These are phyloP conservation scores for Cystobasidiopsis lactophilus DNA, from an alignment of 768 basidiomycete species.

Conservation along the genomic window DNA sequence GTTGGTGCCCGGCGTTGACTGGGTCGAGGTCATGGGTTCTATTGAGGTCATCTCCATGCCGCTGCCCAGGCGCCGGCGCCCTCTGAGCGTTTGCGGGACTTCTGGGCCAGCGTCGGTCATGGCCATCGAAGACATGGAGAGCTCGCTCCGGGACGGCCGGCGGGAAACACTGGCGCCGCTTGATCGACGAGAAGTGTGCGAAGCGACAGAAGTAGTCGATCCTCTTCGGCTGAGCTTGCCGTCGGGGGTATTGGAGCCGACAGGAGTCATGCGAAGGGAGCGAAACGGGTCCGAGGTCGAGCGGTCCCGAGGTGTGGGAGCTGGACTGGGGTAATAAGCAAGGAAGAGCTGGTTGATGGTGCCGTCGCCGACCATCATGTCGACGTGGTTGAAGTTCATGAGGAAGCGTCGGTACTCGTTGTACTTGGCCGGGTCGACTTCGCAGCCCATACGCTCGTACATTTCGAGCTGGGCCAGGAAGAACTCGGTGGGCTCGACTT, in stretches of 20 bases:
- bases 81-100: background rate
- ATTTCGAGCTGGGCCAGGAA: conserved; percentile 21
- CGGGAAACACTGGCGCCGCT: background rate
- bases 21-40: background rate
- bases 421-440: conserved; percentile 19
- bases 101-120: background rate
- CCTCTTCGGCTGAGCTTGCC: conserved; percentile 3
- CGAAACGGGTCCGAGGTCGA: conserved; percentile 9
- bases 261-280: conserved; percentile 11
- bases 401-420: conserved; percentile 19
- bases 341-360: conserved; percentile 15
- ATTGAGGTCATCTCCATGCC: background rate
- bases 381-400: background rate
- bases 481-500: conserved; percentile 18
- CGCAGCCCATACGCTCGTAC: conserved; percentile 18
- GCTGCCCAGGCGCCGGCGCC: background rate
- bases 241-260: conserved; percentile 4
- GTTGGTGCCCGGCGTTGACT: background rate
- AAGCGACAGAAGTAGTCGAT: conserved; percentile 3
- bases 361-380: conserved; percentile 13
- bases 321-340: conserved; percentile 20
- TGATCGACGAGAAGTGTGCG: background rate
- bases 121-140: too few relatives aligned
- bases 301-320: conserved; percentile 8
- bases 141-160: too few relatives aligned